Conservation (phyloP, 345 rosid genomes). For the Populus alba region DNA sequence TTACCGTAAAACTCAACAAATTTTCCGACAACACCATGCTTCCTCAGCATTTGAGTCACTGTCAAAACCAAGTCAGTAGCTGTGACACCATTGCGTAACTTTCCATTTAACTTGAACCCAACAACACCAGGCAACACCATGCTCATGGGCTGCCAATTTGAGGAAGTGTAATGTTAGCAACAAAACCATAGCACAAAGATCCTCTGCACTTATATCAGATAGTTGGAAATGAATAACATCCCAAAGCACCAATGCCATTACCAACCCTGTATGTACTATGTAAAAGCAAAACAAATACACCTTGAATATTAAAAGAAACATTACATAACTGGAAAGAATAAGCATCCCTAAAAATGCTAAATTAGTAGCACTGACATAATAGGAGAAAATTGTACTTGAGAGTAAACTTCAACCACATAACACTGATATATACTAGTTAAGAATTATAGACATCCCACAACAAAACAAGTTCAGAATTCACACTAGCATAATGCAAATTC, state of each 20-base stretch:
- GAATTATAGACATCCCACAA: not conserved
- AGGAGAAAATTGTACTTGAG: not conserved
- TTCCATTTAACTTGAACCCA: conserved; percentile 93
- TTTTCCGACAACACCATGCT: conserved; percentile 99
- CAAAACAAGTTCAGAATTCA: not conserved
- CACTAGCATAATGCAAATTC: not conserved
- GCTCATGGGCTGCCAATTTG: conserved; percentile 86
- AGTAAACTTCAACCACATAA: not conserved
- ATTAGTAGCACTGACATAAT: not conserved
- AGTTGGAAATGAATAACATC: not conserved
- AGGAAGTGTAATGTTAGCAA: not conserved
- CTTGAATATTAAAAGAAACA: no score
- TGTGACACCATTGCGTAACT: conserved; percentile 78
- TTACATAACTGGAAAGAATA: no score
- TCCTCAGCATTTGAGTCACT: conserved; percentile 95
- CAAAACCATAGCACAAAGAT: not conserved
- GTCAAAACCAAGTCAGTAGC: conserved; percentile 99
- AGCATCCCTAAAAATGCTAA: no score
- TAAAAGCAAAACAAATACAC: no score
- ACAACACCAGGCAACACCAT: conserved; percentile 99
- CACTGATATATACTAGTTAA: not conserved
- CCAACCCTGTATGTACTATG: no score
- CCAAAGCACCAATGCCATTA: not conserved
- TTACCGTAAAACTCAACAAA: conserved; percentile 98
- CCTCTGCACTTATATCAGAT: not conserved